phyloP scores from a whole-genome alignment of 495 filamentous ascomycete species.

The Hypoxylon fragiforme region DNA sequence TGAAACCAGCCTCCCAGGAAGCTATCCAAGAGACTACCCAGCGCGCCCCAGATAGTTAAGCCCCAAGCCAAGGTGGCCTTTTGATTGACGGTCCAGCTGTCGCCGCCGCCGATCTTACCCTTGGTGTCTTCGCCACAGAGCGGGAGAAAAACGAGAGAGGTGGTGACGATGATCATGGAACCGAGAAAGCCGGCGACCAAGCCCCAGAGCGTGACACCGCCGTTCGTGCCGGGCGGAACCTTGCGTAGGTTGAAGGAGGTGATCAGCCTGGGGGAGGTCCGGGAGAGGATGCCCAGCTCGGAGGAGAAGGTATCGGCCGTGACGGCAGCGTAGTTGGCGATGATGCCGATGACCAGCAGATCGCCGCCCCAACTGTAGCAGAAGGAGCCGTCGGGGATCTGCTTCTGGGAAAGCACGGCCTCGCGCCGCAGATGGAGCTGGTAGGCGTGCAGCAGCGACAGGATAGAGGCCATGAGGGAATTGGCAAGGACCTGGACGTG shows the following conservation, averaged over 20 bases:
- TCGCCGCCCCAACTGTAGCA: slow-evolving; percentile 57
- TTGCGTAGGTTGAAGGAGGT: slow-evolving; percentile 72
- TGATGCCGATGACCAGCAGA: slow-evolving; percentile 60
- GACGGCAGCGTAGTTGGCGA: slow-evolving; percentile 85
- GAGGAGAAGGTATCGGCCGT: slow-evolving; percentile 94
- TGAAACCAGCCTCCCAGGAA: slow-evolving; percentile 84
- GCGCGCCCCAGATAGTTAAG: slow-evolving; percentile 68
- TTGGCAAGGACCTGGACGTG: slow-evolving; percentile 93
- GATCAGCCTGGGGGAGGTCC: slow-evolving; percentile 76
- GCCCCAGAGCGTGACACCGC: slow-evolving; percentile 77
- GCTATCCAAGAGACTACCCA: slow-evolving; percentile 85
- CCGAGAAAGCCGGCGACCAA: slow-evolving; percentile 74
- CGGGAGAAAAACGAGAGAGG: slow-evolving; percentile 67
- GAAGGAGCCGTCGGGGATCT: slow-evolving; percentile 37
- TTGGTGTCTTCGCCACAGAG: slow-evolving; percentile 58
- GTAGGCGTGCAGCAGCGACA: slow-evolving; percentile 71
- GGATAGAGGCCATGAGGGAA: slow-evolving; percentile 72
- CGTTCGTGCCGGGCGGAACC: slow-evolving; percentile 91
- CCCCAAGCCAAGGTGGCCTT: slow-evolving; percentile 60
- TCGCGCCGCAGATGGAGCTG: slow-evolving; percentile 55
- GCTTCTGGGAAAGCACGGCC: slow-evolving; percentile 19
- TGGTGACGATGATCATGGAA: slow-evolving; percentile 68
- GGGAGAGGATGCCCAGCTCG: slow-evolving; percentile 89
- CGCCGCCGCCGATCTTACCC: slow-evolving; percentile 39
- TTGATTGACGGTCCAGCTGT: slow-evolving; percentile 51